Conservation (phyloP, 768 basidiomycete genomes). For the Sporobolomyces phaffii region DNA sequence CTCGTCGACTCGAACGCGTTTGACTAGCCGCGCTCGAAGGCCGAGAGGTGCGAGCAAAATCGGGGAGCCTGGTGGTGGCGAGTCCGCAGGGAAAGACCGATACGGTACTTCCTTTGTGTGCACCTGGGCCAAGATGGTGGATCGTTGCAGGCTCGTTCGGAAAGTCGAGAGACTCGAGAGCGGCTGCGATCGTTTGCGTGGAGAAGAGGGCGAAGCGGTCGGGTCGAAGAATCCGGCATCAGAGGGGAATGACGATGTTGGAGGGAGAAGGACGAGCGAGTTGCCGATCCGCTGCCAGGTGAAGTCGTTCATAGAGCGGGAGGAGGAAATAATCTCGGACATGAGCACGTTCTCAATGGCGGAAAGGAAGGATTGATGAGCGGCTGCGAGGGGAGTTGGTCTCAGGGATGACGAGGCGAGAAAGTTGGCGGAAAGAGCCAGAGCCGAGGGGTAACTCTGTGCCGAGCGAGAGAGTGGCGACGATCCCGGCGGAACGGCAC, state of each 20-base stretch:
- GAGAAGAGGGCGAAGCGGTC: neutral
- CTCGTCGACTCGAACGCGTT: neutral
- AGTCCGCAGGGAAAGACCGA: neutral
- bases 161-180: neutral
- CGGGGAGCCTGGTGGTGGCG: neutral
- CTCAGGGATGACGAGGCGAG: conserved; percentile 24
- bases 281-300: neutral
- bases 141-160: conserved; percentile 5
- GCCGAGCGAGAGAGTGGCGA: conserved; percentile 31
- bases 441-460: conserved; percentile 39
- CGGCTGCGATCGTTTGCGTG: neutral
- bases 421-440: conserved; percentile 43
- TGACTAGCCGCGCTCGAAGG: neutral
- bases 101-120: neutral
- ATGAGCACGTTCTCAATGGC: neutral
- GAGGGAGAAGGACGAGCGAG: conserved; percentile 10
- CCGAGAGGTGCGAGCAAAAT: conserved; percentile 20
- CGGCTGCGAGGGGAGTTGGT: neutral
- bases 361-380: conserved; percentile 11
- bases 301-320: neutral
- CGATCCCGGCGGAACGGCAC: neutral
- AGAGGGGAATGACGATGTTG: neutral
- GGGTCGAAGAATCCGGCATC: neutral
- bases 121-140: conserved; percentile 6
- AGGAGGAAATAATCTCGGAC: neutral